Conservation (phyloP, 192 early-diverging fungal genomes). For the Funneliformis mosseae region DNA sequence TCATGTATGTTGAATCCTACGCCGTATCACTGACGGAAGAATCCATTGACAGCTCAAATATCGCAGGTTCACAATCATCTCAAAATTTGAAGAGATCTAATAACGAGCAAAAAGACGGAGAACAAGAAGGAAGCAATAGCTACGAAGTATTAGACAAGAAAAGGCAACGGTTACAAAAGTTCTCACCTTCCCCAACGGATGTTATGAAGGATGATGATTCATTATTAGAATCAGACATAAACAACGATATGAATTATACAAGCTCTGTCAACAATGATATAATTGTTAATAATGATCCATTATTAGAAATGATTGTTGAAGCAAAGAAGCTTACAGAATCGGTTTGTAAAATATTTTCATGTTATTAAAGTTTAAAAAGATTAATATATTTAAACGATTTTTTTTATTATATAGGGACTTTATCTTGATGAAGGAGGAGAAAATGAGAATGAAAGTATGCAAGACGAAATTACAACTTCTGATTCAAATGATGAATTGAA, state of each 20-base stretch:
- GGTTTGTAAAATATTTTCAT: background rate
- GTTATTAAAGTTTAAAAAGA: background rate
- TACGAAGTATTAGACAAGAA: background rate
- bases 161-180: background rate
- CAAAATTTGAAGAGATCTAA: background rate
- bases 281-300: background rate
- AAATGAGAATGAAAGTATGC: background rate
- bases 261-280: background rate
- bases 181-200: background rate
- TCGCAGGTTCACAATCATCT: background rate
- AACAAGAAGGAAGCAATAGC: background rate
- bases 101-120: background rate
- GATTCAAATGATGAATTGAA: background rate
- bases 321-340: constrained; percentile 2
- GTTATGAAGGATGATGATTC: background rate
- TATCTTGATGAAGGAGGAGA: background rate
- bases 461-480: background rate
- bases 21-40: background rate
- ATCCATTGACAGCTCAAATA: background rate
- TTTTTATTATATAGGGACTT: background rate
- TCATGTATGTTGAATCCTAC: background rate
- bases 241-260: background rate
- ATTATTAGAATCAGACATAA: background rate
- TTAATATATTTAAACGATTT: background rate
- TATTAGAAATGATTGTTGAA: constrained; percentile 6